phyloP scores from a whole-genome alignment of 2,329 filamentous ascomycete species.

The Calycina marina region DNA sequence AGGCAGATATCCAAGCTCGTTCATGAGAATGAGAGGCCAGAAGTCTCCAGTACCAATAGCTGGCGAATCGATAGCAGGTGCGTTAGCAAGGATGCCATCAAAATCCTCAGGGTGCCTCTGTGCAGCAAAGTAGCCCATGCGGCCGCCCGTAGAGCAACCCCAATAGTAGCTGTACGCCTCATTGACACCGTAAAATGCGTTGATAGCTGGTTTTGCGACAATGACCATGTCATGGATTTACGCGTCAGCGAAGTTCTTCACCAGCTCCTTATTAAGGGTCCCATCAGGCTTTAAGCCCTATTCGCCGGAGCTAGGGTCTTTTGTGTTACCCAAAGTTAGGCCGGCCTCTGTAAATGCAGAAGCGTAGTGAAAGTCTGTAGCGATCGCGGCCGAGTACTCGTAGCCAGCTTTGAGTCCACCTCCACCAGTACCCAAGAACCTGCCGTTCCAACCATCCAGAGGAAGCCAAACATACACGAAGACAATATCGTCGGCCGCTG shows the following conservation, averaged over 20 bases:
- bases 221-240: slow-evolving; percentile 22
- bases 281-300: no score
- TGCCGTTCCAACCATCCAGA: not conserved
- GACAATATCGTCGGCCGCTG: slow-evolving; percentile 12
- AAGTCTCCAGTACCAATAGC: not conserved
- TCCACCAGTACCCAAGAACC: slow-evolving; percentile 3
- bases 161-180: slow-evolving; percentile 23
- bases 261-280: slow-evolving; percentile 7
- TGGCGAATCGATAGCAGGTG: slow-evolving; percentile 23
- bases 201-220: slow-evolving; percentile 22
- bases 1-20: slow-evolving; percentile 2
- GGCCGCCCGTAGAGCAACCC: slow-evolving; percentile 25
- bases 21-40: slow-evolving; percentile 9
- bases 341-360: slow-evolving; percentile 2
- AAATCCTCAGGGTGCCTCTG: slow-evolving; percentile 24
- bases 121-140: slow-evolving; percentile 23
- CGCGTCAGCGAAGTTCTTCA: slow-evolving; percentile 24
- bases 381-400: not conserved
- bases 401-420: not conserved
- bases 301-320: no score
- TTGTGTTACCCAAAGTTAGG: not conserved
- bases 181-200: slow-evolving; percentile 22
- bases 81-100: slow-evolving; percentile 25
- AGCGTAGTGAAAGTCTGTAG: not conserved
- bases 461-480: slow-evolving; percentile 17